Base-by-base conservation (phyloP, 257 asterid genomes). In the Penstemon eatonii region DNA sequence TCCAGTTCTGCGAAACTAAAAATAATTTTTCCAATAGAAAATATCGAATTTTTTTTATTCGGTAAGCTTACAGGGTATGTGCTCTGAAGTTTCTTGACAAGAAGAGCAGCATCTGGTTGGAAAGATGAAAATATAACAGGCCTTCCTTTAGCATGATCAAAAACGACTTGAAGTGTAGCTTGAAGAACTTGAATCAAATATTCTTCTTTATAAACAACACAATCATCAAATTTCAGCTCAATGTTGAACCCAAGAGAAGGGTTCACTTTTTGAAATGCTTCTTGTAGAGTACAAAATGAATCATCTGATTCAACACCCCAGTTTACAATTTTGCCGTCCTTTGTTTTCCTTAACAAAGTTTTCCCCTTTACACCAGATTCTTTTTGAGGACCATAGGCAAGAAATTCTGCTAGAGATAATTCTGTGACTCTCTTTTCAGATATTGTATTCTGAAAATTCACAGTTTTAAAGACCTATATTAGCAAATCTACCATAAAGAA, bases 291-390 rank as follows among this genome's bases (percentile, higher is more conserved):
- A 80, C 99, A 94, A 0, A 77, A 74, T 0, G 76, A 42, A 67
- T 94, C 97, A 56, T 94, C 99, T 8, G 83, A 65, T 63, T 94
- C 91, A n/a, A 91, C 97, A 0, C 25, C 52, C 99, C 99, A 94
- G 6, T 79, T 74, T 4, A 79, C 3, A 13, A 91, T 79, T 63
- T 85, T 79, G 15, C 99, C 99, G n/a, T 89, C 95, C 56, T 84
- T 91, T 6, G 88, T 82, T 76, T 89, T 94, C 81, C 98, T 84
- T 60, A 87, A 53, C 80, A 91, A 71, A 5, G 85, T 65, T 59
- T 83, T 94, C 3, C 95, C 96, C 39, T 61, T 50, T 40, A 41
- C 4, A 54, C 81, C 85, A 11, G 69, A 39, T 68, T 83, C 96
- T 63, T 63, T 84, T 71, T 86, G 96, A 9, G 87, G 91, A 10